Evolutionary conservation across 2,329 filamentous ascomycete genomes (phyloP), one percentile per base, ranked within the genome.

Genomic region (Ophiostoma populinum): DNA sequence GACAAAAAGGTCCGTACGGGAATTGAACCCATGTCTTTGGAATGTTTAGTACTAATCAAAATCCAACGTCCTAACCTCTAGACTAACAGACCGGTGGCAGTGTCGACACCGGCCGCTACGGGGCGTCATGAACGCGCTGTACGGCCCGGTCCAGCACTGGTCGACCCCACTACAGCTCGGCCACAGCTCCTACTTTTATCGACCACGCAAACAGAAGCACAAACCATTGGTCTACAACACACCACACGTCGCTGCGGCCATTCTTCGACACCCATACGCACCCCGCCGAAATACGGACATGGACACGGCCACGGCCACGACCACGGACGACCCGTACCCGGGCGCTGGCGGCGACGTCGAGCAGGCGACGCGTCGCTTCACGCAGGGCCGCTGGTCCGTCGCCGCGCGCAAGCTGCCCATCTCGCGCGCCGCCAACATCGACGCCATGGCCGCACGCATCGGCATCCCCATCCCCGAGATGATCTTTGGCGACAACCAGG

Each of bases 401-500:
- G 70, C 70, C 19, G 81, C 81, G 36, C 79, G 83, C 52, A 94
- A 94, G 62, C 75, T 90, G 34, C 90, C 90, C 42, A 98, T 98
- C 55, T 79, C 92, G 47, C 94, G 93, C 56, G 75, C 86, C 30
- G 80, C 70, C 6, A 80, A 85, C 34, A 95, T 98, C 51, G 85
- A 93, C 51, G 71, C 70, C 24, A 81, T 98, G 72, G 75, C 76
- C 26, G 64, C 66, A 38, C 72, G 70, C 42, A 67, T 98, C 36
- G 75, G 76, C 20, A 94, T 98, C 51, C 75, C 87, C 13, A 73
- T 87, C 26, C 90, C 90, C 7, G 90, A 98, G 61, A 98, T 98
- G 90, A 98, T 98, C 45, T 98, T 98, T 52, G 90, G 90, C 42
- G 86, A 98, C 62, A 98, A 98, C 55, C 62, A 79, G 39, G 75